Evolutionary conservation across 169 alveolate genomes (phyloP).

Genomic region (Plasmodium cynomolgi): DNA sequence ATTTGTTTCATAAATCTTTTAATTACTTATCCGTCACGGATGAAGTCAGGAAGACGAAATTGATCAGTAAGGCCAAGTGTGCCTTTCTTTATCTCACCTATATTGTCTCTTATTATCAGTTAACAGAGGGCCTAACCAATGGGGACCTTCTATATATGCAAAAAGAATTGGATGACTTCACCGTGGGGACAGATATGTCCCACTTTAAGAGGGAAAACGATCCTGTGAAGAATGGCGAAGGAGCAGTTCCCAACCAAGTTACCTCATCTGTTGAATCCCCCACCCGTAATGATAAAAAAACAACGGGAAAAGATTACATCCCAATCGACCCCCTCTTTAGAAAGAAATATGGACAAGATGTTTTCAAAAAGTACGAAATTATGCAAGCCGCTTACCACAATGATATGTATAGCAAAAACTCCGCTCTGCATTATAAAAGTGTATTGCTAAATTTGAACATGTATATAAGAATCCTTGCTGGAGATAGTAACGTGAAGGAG

Average conservation of each 20-base stretch:
- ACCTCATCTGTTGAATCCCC: not conserved
- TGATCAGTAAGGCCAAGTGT: conserved; percentile 23
- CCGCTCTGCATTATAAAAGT: conserved; percentile 31
- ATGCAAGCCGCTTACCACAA: conserved; percentile 68
- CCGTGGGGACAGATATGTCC: not conserved
- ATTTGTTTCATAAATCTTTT: conserved; percentile 54
- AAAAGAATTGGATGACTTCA: conserved; percentile 1
- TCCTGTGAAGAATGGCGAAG: not conserved
- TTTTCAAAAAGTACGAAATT: not conserved
- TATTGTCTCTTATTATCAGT: conserved; percentile 37
- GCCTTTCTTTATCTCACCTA: conserved; percentile 45
- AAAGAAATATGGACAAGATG: not conserved
- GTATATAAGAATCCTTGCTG: conserved; percentile 47
- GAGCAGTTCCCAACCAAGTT: not conserved
- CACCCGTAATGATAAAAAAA: not conserved
- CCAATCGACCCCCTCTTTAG: not conserved
- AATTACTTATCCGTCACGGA: conserved; percentile 31
- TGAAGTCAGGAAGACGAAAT: not conserved
- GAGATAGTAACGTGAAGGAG: conserved; percentile 10
- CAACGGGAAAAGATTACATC: not conserved
- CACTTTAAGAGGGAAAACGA: not conserved
- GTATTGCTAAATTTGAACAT: conserved; percentile 25
- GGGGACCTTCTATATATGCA: not conserved
- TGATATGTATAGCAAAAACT: conserved; percentile 24
- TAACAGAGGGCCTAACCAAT: not conserved